Percentiles rank a stretch among this genome's conserved stretches.
These are phyloP conservation scores for Handroanthus guayacan DNA, from an alignment of 257 asterid species.

Conservation along the genomic window DNA sequence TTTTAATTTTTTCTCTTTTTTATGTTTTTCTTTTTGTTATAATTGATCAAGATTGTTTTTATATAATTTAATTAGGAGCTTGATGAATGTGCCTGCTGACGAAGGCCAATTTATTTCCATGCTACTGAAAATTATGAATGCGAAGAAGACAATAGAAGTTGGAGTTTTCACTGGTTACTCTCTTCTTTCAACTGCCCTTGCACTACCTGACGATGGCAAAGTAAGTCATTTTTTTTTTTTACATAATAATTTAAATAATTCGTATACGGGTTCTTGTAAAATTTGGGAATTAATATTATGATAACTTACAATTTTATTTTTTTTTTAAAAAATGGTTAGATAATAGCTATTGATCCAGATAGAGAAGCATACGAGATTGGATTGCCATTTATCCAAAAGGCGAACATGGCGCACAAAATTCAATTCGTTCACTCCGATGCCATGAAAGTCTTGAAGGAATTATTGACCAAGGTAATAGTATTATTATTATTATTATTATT, in stretches of 20 bases:
- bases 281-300: background rate
- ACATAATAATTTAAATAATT: background rate
- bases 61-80: conserved; percentile 46
- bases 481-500: background rate
- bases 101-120: conserved; percentile 61
- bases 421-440: conserved; percentile 54
- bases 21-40: background rate
- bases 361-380: conserved; percentile 58
- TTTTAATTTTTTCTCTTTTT: background rate
- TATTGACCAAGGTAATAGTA: conserved; percentile 35
- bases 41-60: background rate
- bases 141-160: conserved; percentile 59
- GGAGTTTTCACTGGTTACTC: conserved; percentile 75
- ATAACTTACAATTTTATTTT: background rate
- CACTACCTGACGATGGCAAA: conserved; percentile 62
- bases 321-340: conserved; percentile 29
- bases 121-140: conserved; percentile 64
- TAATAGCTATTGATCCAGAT: conserved; percentile 61
- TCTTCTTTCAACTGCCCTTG: conserved; percentile 63
- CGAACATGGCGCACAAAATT: conserved; percentile 55
- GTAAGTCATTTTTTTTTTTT: conserved; percentile 14
- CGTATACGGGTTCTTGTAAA: background rate
- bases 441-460: conserved; percentile 25
- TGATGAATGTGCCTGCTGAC: conserved; percentile 69
- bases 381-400: conserved; percentile 60